Base-by-base conservation (phyloP, 2,329 filamentous ascomycete genomes). In the Diaporthe vaccinii region DNA sequence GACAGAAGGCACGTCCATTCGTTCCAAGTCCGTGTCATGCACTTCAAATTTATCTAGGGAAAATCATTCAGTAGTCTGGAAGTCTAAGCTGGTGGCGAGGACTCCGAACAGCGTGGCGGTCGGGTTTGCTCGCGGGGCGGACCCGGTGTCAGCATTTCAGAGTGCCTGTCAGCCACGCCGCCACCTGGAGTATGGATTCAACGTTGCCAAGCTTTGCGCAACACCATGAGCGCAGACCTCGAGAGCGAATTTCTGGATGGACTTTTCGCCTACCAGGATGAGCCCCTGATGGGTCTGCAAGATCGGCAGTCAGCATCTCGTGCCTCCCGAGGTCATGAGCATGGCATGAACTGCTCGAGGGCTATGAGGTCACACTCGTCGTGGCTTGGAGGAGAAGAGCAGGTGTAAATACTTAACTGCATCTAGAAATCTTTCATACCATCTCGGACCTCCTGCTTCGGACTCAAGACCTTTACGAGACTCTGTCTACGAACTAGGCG, bases 91-190 rank as follows among this genome's bases (percentile, higher is more conserved):
- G 17, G 25, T 65, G 61, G 41, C 28, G 28, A 10, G 9, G 10
- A 44, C 41, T 49, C 39, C 20, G 41, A 20, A 9, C 10, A 15
- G 5, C 9, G 41, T 49, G 41, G 61, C 25, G 59, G 59, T 36
- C 15, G 59, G 14, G 28, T 3, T 22, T 12, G 39, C 17, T 28
- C 41, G 9, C 2, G 10, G 17, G 31, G 61, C 17, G 4, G 25
- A 20, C 9, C 6, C 12, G 36, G 36, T 65, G 61, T 65, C 61
- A 65, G 61, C 61, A 46, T 3, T 10, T 62, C 14, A 39, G 6
- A n/a, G 20, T 15, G 36, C n/a, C n/a, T 46, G 61, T 65, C 61
- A 65, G 61, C 61, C 39, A 65, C 41, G 41, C 17, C 61, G 61
- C 61, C 61, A 65, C 41, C 61, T 36, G 4, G 2, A n/a, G 31